Percentiles rank a stretch among this genome's conserved stretches.
These are phyloP conservation scores for Cochlearia excelsa DNA, from an alignment of 345 rosid species.

Conservation along the genomic window DNA sequence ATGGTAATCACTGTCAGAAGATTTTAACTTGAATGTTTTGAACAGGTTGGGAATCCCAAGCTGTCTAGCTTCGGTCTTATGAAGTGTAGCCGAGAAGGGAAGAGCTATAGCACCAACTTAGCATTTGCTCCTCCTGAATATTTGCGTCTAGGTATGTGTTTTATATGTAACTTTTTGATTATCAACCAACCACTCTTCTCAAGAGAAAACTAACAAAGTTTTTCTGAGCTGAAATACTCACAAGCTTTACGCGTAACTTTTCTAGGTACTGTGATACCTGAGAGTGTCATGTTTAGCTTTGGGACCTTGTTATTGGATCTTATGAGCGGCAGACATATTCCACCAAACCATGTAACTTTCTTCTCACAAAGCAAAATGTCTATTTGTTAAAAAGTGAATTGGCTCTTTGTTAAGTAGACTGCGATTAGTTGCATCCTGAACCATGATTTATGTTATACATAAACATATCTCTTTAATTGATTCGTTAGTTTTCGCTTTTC, in stretches of 20 bases:
- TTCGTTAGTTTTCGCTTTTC: background rate
- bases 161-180: background rate
- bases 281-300: slow-evolving; percentile 94
- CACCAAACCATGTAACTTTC: slow-evolving; percentile 88
- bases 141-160: slow-evolving; percentile 64
- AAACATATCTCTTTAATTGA: slow-evolving; percentile 5
- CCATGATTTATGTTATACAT: background rate
- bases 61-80: slow-evolving; percentile 90
- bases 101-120: slow-evolving; percentile 90
- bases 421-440: slow-evolving; percentile 9
- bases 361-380: slow-evolving; percentile 17
- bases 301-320: slow-evolving; percentile 95
- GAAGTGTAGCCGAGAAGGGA: slow-evolving; percentile 95
- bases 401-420: slow-evolving; percentile 15
- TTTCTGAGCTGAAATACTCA: slow-evolving; percentile 18
- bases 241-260: slow-evolving; percentile 21
- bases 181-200: background rate
- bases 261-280: slow-evolving; percentile 86
- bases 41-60: slow-evolving; percentile 90
- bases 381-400: background rate
- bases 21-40: background rate
- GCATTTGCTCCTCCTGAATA: slow-evolving; percentile 99
- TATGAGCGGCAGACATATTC: slow-evolving; percentile 95
- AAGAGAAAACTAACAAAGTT: background rate
- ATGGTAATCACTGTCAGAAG: slow-evolving; percentile 4